Evolutionary conservation across 495 filamentous ascomycete species (phyloP).

Genomic region (Cryomyces antarcticus): DNA sequence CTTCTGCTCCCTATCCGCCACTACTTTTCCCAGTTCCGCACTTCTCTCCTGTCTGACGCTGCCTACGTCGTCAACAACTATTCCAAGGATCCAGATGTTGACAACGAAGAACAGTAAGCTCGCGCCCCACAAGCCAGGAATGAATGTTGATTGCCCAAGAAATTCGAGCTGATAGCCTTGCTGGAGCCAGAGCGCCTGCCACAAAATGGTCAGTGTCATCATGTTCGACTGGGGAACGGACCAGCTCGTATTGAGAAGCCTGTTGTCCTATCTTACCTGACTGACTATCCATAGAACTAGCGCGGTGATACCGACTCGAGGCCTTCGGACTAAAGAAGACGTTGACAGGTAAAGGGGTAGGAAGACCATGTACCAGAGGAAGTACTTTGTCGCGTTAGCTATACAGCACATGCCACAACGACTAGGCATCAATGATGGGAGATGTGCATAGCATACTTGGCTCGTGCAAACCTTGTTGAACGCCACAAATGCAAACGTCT

Average conservation of each 20-base stretch:
- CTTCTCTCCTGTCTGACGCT: neutral
- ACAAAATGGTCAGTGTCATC: constrained; percentile 1
- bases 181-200: constrained; percentile 66
- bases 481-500: constrained; percentile 90
- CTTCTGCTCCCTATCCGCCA: no score
- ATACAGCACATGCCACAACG: no score
- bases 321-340: constrained; percentile 45
- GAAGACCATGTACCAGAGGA: constrained; percentile 91
- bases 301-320: constrained; percentile 38
- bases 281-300: constrained; percentile 49
- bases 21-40: no score
- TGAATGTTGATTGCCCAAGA: constrained; percentile 61
- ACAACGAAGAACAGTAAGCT: constrained; percentile 62
- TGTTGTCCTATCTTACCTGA: constrained; percentile 25
- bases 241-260: neutral
- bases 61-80: constrained; percentile 53
- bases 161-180: constrained; percentile 83
- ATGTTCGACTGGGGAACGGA: neutral
- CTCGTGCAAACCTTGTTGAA: constrained; percentile 98
- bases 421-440: no score
- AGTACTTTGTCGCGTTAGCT: constrained; percentile 42
- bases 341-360: constrained; percentile 74
- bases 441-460: constrained; percentile 39
- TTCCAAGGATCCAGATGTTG: constrained; percentile 70
- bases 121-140: constrained; percentile 61